Evolutionary conservation across 1,284 basidiomycete genomes (phyloP), one percentile per base, ranked within the genome.

Genomic region (Omphalotus olearius): DNA sequence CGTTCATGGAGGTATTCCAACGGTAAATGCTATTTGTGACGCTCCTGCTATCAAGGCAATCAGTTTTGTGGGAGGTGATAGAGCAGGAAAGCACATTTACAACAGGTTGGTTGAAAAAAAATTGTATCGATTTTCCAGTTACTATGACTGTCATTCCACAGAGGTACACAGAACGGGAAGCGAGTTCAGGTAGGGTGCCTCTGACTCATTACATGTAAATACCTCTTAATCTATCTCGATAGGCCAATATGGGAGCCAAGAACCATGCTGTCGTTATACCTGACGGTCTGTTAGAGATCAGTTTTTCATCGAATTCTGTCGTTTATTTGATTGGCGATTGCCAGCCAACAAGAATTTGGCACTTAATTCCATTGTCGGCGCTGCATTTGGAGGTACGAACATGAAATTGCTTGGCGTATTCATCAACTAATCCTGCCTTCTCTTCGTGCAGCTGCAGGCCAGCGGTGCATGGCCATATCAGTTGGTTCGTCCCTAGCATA

Each of bases 251-350:
- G 66, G 96, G 95, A 26, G 96, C 96, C 36, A 99, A 99, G 76
- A 99, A 98, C 66, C 95, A 98, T 68, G 91, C 85, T 45, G 83
- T 98, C 45, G 69, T 98, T 59, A 94, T 98, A 91, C 92, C 94
- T 25, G 96, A 98, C 68, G 90, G 90, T 92, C 54, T 51, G 70
- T 43, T 23, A 2, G 40, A 14, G 17, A 45, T 54, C 16, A 6
- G 42, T 26, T 38, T 14, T 43, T 50, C n/a, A 52, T 11, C 18
- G 17, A 14, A 23, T 14, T 36, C n/a, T 23, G 47, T 25, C 47
- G 54, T 51, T 50, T 13, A 35, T 41, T 44, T 49, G 26, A 18
- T 35, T 51, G 6, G 33, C 56, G 28, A 18, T 35, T 52, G 7
- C 17, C 56, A 93, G 95, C 95, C 26, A 98, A 98, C 74, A 92